Percentiles rank a stretch among this genome's conserved stretches.
phyloP scores from a whole-genome alignment of 1,284 basidiomycete species.

The Boletellus deceptivus region DNA sequence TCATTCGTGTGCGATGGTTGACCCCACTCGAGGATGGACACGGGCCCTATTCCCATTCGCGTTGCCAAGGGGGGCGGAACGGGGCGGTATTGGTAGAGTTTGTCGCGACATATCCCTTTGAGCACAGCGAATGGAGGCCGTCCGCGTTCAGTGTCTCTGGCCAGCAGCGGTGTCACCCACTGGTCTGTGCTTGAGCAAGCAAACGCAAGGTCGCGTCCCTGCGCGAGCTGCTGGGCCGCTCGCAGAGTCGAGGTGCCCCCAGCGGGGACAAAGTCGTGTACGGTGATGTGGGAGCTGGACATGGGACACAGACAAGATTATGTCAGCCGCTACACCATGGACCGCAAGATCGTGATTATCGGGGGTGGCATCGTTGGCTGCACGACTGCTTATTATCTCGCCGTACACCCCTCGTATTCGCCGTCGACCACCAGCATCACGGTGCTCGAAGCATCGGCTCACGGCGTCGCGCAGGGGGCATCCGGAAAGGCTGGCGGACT shows the following conservation, averaged over 20 bases:
- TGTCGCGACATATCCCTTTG: constrained; percentile 7
- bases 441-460: constrained; percentile 73
- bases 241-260: neutral
- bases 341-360: constrained; percentile 41
- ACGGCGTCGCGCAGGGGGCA: constrained; percentile 72
- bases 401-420: constrained; percentile 52
- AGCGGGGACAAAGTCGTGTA: constrained; percentile 25
- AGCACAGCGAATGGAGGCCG: neutral
- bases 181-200: constrained; percentile 8
- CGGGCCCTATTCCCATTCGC: neutral
- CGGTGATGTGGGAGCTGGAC: constrained; percentile 10
- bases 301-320: constrained; percentile 2
- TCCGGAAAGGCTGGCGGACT: constrained; percentile 92
- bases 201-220: constrained; percentile 19
- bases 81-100: constrained; percentile 25
- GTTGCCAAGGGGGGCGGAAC: constrained; percentile 15
- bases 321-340: constrained; percentile 19
- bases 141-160: constrained; percentile 8
- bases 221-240: constrained; percentile 10
- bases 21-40: constrained; percentile 39
- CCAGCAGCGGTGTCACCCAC: constrained; percentile 21
- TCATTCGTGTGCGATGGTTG: constrained; percentile 24
- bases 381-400: constrained; percentile 81
- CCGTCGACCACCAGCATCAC: constrained; percentile 47
- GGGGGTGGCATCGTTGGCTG: constrained; percentile 78